Percentiles rank a stretch among this genome's conserved stretches.
phyloP scores from a whole-genome alignment of 495 filamentous ascomycete species.

The Lasiosphaeria miniovina region DNA sequence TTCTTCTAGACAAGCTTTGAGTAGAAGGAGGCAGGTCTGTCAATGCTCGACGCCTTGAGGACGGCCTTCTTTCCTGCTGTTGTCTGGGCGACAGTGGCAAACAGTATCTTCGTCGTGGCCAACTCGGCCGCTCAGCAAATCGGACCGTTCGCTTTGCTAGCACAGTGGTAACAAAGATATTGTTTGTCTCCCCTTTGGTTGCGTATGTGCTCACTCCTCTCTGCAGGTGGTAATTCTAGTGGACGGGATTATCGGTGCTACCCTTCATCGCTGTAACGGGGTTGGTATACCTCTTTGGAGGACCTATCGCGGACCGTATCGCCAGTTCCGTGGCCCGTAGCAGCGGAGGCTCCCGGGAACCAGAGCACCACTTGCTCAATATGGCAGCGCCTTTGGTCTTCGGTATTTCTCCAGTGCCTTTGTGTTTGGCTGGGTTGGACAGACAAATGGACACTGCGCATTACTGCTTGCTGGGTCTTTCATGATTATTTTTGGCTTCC shows the following conservation, averaged over 20 bases:
- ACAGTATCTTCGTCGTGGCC: constrained; percentile 25
- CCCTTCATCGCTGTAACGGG: constrained; percentile 22
- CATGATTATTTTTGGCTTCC: constrained; percentile 20
- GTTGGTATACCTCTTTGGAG: constrained; percentile 23
- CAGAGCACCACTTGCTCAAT: constrained; percentile 26
- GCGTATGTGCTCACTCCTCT: not conserved
- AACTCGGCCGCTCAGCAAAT: constrained; percentile 21
- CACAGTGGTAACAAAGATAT: constrained; percentile 11
- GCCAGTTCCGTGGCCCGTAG: constrained; percentile 19
- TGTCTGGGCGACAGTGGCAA: constrained; percentile 25
- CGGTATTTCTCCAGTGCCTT: constrained; percentile 22
- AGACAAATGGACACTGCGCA: constrained; percentile 20
- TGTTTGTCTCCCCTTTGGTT: not conserved
- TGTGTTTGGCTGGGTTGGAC: constrained; percentile 23
- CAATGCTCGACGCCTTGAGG: constrained; percentile 22
- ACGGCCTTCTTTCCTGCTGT: constrained; percentile 23
- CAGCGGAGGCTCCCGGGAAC: constrained; percentile 24
- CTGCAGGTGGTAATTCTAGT: constrained; percentile 22
- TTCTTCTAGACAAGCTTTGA: constrained; percentile 18
- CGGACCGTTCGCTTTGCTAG: constrained; percentile 21
- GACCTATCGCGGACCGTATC: constrained; percentile 23
- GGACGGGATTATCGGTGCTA: constrained; percentile 20
- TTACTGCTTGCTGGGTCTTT: constrained; percentile 18
- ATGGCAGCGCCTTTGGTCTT: constrained; percentile 20
- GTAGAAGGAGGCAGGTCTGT: constrained; percentile 16